Percentiles rank a stretch among this genome's conserved stretches.
phyloP scores from a whole-genome alignment of 345 rosid genomes.

The Jatropha curcas region DNA sequence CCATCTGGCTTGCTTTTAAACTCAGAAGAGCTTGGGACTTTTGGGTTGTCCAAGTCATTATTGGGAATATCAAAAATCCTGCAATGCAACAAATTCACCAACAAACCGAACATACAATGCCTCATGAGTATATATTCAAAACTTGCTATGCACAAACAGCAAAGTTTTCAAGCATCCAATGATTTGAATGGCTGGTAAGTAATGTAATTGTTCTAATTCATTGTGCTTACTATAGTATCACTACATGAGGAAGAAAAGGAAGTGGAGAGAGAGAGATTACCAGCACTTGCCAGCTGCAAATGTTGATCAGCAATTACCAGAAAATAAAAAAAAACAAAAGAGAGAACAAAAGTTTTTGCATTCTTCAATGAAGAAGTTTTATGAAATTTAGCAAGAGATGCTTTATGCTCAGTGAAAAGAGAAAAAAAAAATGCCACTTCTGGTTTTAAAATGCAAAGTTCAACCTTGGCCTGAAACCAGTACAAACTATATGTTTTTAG shows the following conservation, averaged over 20 bases:
- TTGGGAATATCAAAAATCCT: slow-evolving; percentile 80
- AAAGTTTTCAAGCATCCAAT: neutral
- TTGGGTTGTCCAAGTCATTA: slow-evolving; percentile 56
- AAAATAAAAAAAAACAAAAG: too few species aligned
- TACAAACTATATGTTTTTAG: neutral
- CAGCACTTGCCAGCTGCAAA: too few species aligned
- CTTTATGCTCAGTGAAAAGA: neutral
- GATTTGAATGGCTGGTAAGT: too few species aligned
- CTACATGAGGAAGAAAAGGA: too few species aligned
- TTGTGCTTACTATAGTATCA: too few species aligned
- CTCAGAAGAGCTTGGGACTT: slow-evolving; percentile 56
- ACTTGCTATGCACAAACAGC: neutral
- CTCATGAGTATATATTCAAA: too few species aligned
- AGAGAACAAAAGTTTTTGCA: too few species aligned
- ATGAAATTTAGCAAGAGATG: too few species aligned
- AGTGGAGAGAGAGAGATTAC: too few species aligned
- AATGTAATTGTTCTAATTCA: too few species aligned
- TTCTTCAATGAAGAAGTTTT: too few species aligned
- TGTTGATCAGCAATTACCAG: too few species aligned
- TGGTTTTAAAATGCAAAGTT: neutral
- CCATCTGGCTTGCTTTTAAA: slow-evolving; percentile 90
- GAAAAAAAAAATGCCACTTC: neutral
- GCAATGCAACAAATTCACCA: slow-evolving; percentile 9
- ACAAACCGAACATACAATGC: neutral
- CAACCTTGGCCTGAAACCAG: neutral